Base-by-base conservation (phyloP, 495 filamentous ascomycete species). In the Geoglossum glabrum region DNA sequence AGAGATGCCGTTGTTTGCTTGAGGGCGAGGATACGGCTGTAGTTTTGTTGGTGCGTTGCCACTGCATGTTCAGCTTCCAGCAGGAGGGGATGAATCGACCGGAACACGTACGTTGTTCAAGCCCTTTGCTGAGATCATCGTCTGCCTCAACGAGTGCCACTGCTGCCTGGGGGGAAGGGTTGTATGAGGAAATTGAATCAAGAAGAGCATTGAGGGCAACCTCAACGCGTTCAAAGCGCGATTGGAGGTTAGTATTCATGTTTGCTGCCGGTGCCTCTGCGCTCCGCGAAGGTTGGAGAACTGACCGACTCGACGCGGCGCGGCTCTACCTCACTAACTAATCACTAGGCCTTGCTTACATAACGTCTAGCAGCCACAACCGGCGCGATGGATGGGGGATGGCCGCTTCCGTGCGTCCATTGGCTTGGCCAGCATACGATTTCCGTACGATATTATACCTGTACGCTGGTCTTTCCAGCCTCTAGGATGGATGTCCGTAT, bases 141-240 rank as follows among this genome's bases (percentile, higher is more conserved):
- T 90, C 84, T 45, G 84, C 86, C n/a, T 72, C 68, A 6, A 82
- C 69, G 21, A 90, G 76, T 33, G 84, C 78, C 25, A 74, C 69
- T 5, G 84, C 84, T 26, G 79, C 75, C 28, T 70, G 64, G 5
- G 77, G 68, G 11, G 79, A 83, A 30, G 86, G 86, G 61, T 86
- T 85, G 75, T 87, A 88, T 58, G 85, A 80, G 9, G 82, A 71
- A 45, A 90, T 84, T 1, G 85, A 86, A 64, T 85, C 82, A 63
- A 87, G 78, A 11, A 90, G 74, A 9, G 68, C 75, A 13, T 73
- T 72, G 27, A 90, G 72, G 5, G 82, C 79, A 57, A 76, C 74
- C 64, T 86, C 84, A 43, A 89, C 71, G 55, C 81, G 78, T 61
- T 83, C 75, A 61, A 87, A 84, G 59, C 78, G 77, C 15, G 61